Conservation (phyloP, 305 asterid genomes). For the Plantago rigida region DNA sequence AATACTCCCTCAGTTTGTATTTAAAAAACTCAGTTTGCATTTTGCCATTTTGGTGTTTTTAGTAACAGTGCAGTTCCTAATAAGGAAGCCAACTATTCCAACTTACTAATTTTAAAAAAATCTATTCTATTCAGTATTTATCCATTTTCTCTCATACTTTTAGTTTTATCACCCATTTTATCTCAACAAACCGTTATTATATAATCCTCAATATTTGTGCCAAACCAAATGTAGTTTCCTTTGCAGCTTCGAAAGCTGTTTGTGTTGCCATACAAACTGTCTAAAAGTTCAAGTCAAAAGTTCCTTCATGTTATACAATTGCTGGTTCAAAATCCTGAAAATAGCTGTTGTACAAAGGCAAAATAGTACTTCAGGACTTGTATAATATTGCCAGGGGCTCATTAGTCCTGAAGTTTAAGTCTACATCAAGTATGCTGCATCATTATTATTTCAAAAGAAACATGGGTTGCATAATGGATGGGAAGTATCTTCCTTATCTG, state of each 20-base stretch:
- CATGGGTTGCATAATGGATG: not conserved
- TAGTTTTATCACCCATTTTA: no score
- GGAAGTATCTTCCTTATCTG: not conserved
- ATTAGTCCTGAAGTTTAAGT: conserved; percentile 8
- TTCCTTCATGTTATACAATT: not conserved
- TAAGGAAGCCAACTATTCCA: no score
- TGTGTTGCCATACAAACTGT: not conserved
- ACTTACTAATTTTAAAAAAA: no score
- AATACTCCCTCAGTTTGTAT: no score
- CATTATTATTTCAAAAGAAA: not conserved
- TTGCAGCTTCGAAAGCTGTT: conserved; percentile 10
- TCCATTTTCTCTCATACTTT: no score
- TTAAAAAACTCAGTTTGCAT: no score
- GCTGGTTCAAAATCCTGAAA: not conserved
- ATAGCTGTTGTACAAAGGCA: not conserved
- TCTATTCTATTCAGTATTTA: no score
- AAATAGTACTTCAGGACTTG: not conserved
- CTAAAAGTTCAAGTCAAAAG: not conserved
- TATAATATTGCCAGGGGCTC: conserved; percentile 12
- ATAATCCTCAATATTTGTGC: no score
- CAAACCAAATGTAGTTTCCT: not conserved
- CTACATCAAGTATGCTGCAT: not conserved
- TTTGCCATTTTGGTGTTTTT: no score
- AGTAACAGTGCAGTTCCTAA: no score
- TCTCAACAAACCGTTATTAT: no score